Conservation (phyloP, 805 yeast genomes). For the Kuraishia borneana region DNA sequence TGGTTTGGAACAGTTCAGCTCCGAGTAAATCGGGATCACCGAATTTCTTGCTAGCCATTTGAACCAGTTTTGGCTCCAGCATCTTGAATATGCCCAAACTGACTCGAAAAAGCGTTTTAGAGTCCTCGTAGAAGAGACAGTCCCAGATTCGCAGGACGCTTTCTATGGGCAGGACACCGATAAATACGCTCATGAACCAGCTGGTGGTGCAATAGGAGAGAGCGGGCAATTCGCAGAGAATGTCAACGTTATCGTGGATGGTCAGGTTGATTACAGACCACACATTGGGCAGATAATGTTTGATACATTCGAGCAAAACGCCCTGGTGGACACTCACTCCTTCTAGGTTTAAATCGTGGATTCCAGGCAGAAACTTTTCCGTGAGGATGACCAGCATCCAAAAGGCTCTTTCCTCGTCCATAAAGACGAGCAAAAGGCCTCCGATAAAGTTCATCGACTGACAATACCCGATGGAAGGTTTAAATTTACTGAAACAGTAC, state of each 20-base stretch:
- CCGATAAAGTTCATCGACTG: constrained; percentile 91
- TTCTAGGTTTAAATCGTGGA: constrained; percentile 81
- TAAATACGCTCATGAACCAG: constrained; percentile 97
- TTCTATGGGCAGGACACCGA: constrained; percentile 84
- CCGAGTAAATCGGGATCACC: constrained; percentile 16
- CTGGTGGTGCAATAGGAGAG: constrained; percentile 88
- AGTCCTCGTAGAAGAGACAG: constrained; percentile 84
- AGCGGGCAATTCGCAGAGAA: constrained; percentile 74
- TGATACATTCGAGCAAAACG: constrained; percentile 75
- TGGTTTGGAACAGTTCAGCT: constrained; percentile 55
- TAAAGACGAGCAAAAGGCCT: constrained; percentile 70
- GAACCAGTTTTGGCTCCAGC: constrained; percentile 58
- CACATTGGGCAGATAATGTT: constrained; percentile 72
- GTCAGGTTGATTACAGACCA: constrained; percentile 45
- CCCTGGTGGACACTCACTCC: constrained; percentile 96
- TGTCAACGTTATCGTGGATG: constrained; percentile 23
- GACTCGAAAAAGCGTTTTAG: constrained; percentile 74
- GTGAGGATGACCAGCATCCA: constrained; percentile 95
- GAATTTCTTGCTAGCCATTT: constrained; percentile 28
- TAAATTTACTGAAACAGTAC: constrained; percentile 72
- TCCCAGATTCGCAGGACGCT: constrained; percentile 90
- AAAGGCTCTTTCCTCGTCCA: constrained; percentile 84
- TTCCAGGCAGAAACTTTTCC: constrained; percentile 76
- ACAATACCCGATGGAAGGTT: constrained; percentile 90
- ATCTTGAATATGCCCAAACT: constrained; percentile 71